Evolutionary conservation across 1,139 yeast genomes (phyloP), one percentile per base, ranked within the genome.

Genomic region (Candida albicans): DNA sequence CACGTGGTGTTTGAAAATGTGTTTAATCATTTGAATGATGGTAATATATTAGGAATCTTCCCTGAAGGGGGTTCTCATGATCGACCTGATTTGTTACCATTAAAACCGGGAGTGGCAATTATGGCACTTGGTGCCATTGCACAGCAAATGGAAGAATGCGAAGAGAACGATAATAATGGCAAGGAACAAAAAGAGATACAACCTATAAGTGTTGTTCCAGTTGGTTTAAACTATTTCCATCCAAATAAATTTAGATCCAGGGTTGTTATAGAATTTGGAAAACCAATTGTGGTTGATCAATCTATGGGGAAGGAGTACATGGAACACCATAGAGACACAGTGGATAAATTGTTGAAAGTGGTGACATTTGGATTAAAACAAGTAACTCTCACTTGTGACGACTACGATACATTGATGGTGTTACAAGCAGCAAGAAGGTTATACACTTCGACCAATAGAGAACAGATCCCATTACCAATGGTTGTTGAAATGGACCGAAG

Each of bases 381-480:
- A 10, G 98, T 91, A 22, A 91, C 98, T 1, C 95, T 91, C 3
- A 85, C 93, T n/a, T 87, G 96, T 59, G 85, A 90, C 25, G 98
- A 93, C 62, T 93, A 84, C 65, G 98, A 91, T 52, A 89, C 96
- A 3, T 70, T 93, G 45, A 87, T 90, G 83, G 89, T 88, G n/a
- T 83, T 91, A 40, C 99, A 93, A 64, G 96, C 96, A 3, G 95
- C 95, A 35, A 58, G 79, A 48, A 59, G 79, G 45, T 59, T 73
- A 44, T 72, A 68, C 47, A 70, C 71, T 28, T 63, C 64, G 40
- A 64, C 57, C 34, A 62, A 59, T 47, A 54, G 74, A 40, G 67
- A 64, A 9, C 46, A 47, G 22, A 67, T 71, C 18, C 77, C 77
- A 1, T 57, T 70, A 18, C 74, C 78, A 1, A 54, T 73, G 58